Base-by-base conservation (phyloP, 164 flowering plant genomes). In the Magnolia changhungtana region DNA sequence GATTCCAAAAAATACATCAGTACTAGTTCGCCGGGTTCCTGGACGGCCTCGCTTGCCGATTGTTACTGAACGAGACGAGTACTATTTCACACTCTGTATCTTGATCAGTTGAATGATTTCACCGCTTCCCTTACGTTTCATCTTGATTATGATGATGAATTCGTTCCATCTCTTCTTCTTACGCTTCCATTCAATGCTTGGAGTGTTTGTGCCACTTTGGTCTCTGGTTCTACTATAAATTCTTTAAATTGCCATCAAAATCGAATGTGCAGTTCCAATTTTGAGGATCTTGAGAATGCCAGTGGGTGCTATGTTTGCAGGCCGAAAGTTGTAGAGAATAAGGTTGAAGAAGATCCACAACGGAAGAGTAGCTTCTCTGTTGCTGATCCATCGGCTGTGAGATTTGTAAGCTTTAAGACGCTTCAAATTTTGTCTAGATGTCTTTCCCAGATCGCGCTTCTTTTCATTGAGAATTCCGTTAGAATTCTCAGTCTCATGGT, bases 1-100 rank as follows among this genome's bases (percentile, higher is more conserved):
- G 91, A 90, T 96, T 64, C 98, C 99, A 37, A 96, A 90, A 89
- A 90, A 93, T 80, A 94, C 99, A 3, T 90, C 98, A 76, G 95
- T 96, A 73, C 85, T 96, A 85, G 90, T 96, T 76, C 93, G 86
- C 23, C 95, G 98, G 27, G 91, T 96, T 81, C 99, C 99, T 68
- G 98, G 98, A 90, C 81, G 94, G 52, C 97, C 92, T 82, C 98
- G 97, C 76, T 83, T 90, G 91, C 88, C 92, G 72, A 94, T 94
- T 86, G 92, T 96, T 74, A 83, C 96, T 23, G 88, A 87, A 80
- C 89, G 82, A 80, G 86, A 87, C 83, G 89, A 85, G 99, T 94
- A 96, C 81, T 84, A 69, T 75, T 84, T 90, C 84, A 37, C 77
- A 78, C 88, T 68, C 69, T 16, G 21, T 50, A 31, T 23, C 72